Base-by-base conservation (phyloP, 225 moss, liverwort and hornwort species). In the Polytrichum commune region DNA sequence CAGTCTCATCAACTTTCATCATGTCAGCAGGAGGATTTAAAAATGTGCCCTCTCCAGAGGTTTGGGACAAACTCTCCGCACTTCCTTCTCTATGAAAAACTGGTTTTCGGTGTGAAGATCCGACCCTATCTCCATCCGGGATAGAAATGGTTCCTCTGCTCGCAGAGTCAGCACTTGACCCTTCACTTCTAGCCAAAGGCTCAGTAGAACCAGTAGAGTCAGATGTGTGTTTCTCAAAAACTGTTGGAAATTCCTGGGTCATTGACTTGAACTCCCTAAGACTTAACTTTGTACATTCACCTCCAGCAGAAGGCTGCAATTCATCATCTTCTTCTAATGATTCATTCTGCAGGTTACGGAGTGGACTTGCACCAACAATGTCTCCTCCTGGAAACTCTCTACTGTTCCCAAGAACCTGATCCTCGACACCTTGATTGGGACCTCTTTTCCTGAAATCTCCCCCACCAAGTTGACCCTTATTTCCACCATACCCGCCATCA, bases 91-190 rank as follows among this genome's bases (percentile, higher is more conserved):
- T 54, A 2, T 53, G 68, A 18, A 68, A 22, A 24, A 24, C 54
- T 53, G 25, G 58, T 8, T 58, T 26, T 27, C 25, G 7, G 46
- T 19, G 22, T 35, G 22, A 33, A 38, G 7, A 3, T 46, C 46
- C 3, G 46, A 46, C 13, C 38, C 24, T 66, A 32, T 66, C 33
- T 60, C 60, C 46, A 46, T 46, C 46, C 46, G 9, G 24, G 5
- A 8, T 23, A 38, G 72, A 60, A 29, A 60, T 9, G 26, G 5
- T 18, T 28, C 28, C 66, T 29, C 57, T 66, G 35, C 62, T 77
- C 20, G 67, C 25, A 81, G 29, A 77, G 29, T 77, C n/a, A 71
- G 67, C 77, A 28, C 63, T 77, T 16, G 73, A 81, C 23, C 70
- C 66, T 77, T 70, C 69, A 46, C 73, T 66, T 66, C 23, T 74